Evolutionary conservation across 768 basidiomycete species (phyloP).

Genomic region (Kwoniella dendrophila): DNA sequence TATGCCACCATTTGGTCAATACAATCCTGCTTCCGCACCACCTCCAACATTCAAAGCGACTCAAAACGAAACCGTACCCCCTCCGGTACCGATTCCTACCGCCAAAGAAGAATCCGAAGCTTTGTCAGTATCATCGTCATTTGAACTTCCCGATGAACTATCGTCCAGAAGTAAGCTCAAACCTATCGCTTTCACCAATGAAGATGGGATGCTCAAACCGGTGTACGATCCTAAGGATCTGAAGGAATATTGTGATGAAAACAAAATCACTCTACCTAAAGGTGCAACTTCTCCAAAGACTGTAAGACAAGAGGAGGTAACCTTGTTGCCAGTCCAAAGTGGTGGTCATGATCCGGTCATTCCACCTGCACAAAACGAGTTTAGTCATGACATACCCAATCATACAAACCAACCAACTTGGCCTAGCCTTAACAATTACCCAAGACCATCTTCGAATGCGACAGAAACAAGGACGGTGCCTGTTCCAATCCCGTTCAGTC

Average conservation of each 20-base stretch:
- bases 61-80: background rate
- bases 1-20: background rate
- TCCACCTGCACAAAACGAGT: background rate
- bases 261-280: constrained; percentile 7
- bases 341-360: constrained; percentile 24
- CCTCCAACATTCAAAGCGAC: background rate
- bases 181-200: constrained; percentile 12
- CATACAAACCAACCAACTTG: background rate
- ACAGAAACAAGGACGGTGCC: constrained; percentile 13
- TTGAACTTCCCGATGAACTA: background rate
- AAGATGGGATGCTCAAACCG: constrained; percentile 20
- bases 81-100: background rate
- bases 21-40: no score
- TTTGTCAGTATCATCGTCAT: background rate
- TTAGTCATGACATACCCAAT: background rate
- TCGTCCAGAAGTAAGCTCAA: background rate
- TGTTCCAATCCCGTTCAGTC: constrained; percentile 25
- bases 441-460: background rate
- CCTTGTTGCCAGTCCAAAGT: constrained; percentile 18
- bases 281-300: background rate
- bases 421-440: constrained; percentile 1
- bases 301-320: background rate
- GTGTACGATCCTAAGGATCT: constrained; percentile 30
- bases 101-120: background rate
- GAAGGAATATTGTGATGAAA: constrained; percentile 20